phyloP scores from a whole-genome alignment of 225 moss, liverwort and hornwort genomes.

The Bryum argenteum region DNA sequence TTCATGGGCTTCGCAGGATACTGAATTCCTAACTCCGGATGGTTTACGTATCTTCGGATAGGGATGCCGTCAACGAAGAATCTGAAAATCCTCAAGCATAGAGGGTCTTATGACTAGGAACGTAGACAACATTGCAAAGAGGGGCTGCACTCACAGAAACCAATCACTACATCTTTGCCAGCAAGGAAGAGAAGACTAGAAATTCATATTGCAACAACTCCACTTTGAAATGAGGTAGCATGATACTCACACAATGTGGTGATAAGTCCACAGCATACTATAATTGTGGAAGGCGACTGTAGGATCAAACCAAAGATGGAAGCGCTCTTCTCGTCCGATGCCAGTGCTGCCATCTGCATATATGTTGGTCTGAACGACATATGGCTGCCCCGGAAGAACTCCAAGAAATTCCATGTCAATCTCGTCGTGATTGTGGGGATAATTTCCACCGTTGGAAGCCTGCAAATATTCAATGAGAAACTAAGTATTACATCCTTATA shows the following conservation, averaged over 20 bases:
- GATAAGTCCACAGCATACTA: slow-evolving; percentile 85
- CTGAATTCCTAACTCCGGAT: slow-evolving; percentile 56
- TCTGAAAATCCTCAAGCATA: slow-evolving; percentile 38
- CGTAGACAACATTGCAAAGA: neutral
- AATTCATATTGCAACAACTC: neutral
- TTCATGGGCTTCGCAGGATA: slow-evolving; percentile 84
- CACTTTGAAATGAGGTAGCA: neutral
- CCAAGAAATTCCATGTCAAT: slow-evolving; percentile 94
- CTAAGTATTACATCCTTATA: neutral
- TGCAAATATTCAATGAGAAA: slow-evolving; percentile 24
- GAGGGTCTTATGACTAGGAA: neutral
- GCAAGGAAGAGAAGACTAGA: neutral
- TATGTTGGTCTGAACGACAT: slow-evolving; percentile 84
- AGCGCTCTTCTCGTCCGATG: slow-evolving; percentile 83
- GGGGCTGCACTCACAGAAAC: neutral
- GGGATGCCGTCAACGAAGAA: slow-evolving; percentile 89
- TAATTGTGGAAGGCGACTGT: slow-evolving; percentile 79
- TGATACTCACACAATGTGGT: slow-evolving; percentile 86
- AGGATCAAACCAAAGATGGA: slow-evolving; percentile 94
- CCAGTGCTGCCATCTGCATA: slow-evolving; percentile 83
- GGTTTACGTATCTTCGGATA: slow-evolving; percentile 67
- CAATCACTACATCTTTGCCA: neutral
- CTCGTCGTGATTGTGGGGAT: slow-evolving; percentile 81
- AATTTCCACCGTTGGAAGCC: slow-evolving; percentile 75
- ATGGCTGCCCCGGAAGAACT: slow-evolving; percentile 62